Evolutionary conservation across 179 eudicot species (phyloP), one percentile per base, ranked within the genome.

Genomic region (Gypsophila paniculata): DNA sequence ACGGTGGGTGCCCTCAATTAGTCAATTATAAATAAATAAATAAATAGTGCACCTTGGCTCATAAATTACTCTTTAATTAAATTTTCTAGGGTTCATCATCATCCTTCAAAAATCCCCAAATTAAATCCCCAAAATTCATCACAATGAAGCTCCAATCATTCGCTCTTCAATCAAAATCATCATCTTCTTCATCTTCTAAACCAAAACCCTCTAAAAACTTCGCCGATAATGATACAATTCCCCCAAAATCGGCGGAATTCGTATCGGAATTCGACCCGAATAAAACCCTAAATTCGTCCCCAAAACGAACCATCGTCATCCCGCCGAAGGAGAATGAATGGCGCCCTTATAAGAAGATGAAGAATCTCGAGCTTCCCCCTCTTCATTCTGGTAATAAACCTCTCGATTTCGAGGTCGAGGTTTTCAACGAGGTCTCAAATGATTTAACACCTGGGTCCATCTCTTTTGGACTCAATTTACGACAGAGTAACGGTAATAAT

Each of bases 311-410:
- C 6, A 52, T 76, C 15, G 64, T 86, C 0, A 90, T 91, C 65
- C 90, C 98, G 1, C 96, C 98, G 2, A 81, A 74, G 6, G 83
- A 84, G 59, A 88, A 92, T 71, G 82, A 82, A 65, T 88, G 84
- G 81, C 76, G 83, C 21, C 90, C 90, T 57, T n/a, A 55, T 32
- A 87, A 87, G 74, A 80, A 77, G 77, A 86, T 87, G 86, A 87
- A 87, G 80, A 89, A 91, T 72, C 81, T 91, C 48, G 86, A 84
- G 6, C 83, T 86, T 5, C 88, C 97, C 0, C 76, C 79, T n/a
- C 64, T 76, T 83, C 64, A 69, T 12, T 77, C 86, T 15, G 79
- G 52, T 2, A 78, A 69, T 21, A 67, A 75, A 0, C 75, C 85
- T n/a, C 83, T 86, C 6, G 76, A 77, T 55, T 90, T 88, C 53